Percentiles rank a stretch among this genome's conserved stretches.
These are phyloP conservation scores for Craspedostauros australis DNA, from an alignment of 108 stramenopile species.

Conservation along the genomic window DNA sequence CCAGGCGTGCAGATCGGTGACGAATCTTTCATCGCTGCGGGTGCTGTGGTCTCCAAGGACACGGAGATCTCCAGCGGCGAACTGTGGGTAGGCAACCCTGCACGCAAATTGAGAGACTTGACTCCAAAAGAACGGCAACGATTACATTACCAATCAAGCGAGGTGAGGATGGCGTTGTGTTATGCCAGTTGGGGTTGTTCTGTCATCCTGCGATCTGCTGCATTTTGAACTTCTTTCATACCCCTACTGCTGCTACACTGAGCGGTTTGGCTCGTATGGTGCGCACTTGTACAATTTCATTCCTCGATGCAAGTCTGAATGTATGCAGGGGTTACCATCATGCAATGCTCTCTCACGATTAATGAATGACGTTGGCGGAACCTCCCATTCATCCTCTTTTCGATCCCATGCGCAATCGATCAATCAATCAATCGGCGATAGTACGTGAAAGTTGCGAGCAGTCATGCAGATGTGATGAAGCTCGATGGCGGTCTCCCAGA, in stretches of 20 bases:
- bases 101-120: slow-evolving; percentile 74
- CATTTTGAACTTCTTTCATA: slow-evolving; percentile 6
- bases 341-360: too few species aligned
- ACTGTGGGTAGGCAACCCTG: slow-evolving; percentile 83
- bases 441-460: slow-evolving; percentile 62
- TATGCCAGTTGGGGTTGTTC: not conserved
- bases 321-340: too few species aligned
- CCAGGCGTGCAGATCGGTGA: slow-evolving; percentile 51
- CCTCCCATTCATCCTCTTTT: too few species aligned
- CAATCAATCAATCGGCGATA: slow-evolving; percentile 1
- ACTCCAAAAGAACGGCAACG: slow-evolving; percentile 52
- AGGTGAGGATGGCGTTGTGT: slow-evolving; percentile 12
- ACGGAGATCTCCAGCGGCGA: slow-evolving; percentile 61
- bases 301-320: too few species aligned
- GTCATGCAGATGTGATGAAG: slow-evolving; percentile 62
- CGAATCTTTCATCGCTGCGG: slow-evolving; percentile 78
- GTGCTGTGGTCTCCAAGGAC: slow-evolving; percentile 56
- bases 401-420: too few species aligned
- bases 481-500: slow-evolving; percentile 58
- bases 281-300: too few species aligned
- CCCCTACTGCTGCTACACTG: not conserved
- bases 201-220: not conserved
- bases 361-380: too few species aligned
- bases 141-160: slow-evolving; percentile 63
- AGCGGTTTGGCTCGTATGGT: too few species aligned